Evolutionary conservation across 202 grass and related monocot genomes (phyloP).

Genomic region (Schoenoplectus triqueter): DNA sequence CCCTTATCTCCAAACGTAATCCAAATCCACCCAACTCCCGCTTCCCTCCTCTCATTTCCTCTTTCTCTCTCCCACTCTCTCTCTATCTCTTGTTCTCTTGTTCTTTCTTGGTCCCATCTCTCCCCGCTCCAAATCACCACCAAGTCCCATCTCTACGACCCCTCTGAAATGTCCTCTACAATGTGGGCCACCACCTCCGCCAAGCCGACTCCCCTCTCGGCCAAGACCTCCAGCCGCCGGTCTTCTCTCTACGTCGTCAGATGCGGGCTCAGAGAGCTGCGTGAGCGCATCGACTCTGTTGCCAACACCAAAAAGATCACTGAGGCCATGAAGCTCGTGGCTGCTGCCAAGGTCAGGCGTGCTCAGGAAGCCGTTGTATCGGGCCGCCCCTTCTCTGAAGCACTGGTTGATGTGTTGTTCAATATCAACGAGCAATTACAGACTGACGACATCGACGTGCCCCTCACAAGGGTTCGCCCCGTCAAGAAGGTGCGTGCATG

Average conservation of each 20-base stretch:
- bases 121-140: constrained; percentile 34
- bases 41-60: constrained; percentile 14
- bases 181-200: constrained; percentile 58
- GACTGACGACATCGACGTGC: constrained; percentile 83
- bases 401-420: constrained; percentile 85
- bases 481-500: constrained; percentile 54
- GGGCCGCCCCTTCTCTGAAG: constrained; percentile 83
- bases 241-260: constrained; percentile 43
- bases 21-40: constrained; percentile 48
- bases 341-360: constrained; percentile 90
- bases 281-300: constrained; percentile 78
- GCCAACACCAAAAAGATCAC: constrained; percentile 96
- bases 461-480: constrained; percentile 72
- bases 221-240: constrained; percentile 39
- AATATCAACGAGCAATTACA: constrained; percentile 95
- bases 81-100: background rate
- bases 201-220: constrained; percentile 48
- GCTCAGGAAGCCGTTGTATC: constrained; percentile 90
- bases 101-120: background rate
- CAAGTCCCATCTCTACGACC: constrained; percentile 22
- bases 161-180: constrained; percentile 49
- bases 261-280: constrained; percentile 72
- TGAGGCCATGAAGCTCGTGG: constrained; percentile 97
- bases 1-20: constrained; percentile 75
- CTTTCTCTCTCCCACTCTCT: background rate